phyloP scores from a whole-genome alignment of 768 basidiomycete species.

The Tricholoma matsutake region DNA sequence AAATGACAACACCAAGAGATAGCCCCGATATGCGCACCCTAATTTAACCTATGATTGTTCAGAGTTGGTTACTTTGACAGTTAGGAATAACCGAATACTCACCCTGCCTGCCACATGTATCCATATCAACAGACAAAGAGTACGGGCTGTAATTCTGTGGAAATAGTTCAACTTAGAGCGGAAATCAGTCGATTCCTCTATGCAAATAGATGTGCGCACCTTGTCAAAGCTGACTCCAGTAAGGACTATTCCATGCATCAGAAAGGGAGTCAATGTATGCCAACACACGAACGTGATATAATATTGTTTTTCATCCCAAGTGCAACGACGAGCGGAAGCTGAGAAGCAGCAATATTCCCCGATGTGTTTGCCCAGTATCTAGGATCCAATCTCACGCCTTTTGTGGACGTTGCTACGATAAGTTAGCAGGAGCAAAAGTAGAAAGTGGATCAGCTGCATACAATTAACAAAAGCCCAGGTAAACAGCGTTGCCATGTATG shows the following conservation, averaged over 20 bases:
- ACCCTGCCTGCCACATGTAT: slow-evolving; percentile 46
- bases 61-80: background rate
- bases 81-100: background rate
- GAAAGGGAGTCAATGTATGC: background rate
- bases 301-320: slow-evolving; percentile 58
- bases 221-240: slow-evolving; percentile 52
- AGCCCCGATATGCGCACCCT: background rate
- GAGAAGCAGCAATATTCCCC: slow-evolving; percentile 41
- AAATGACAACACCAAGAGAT: background rate
- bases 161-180: slow-evolving; percentile 36
- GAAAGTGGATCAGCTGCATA: slow-evolving; percentile 11
- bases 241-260: slow-evolving; percentile 32
- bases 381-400: slow-evolving; percentile 31
- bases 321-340: slow-evolving; percentile 53
- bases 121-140: slow-evolving; percentile 44
- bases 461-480: slow-evolving; percentile 37
- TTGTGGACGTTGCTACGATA: slow-evolving; percentile 22
- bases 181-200: background rate
- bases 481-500: slow-evolving; percentile 31
- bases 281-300: slow-evolving; percentile 30
- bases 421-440: background rate
- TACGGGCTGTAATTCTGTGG: slow-evolving; percentile 49
- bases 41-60: background rate
- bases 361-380: slow-evolving; percentile 41
- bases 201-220: slow-evolving; percentile 16